phyloP scores from a whole-genome alignment of 371 early-diverging fungal species.

The Mortierella sp. region DNA sequence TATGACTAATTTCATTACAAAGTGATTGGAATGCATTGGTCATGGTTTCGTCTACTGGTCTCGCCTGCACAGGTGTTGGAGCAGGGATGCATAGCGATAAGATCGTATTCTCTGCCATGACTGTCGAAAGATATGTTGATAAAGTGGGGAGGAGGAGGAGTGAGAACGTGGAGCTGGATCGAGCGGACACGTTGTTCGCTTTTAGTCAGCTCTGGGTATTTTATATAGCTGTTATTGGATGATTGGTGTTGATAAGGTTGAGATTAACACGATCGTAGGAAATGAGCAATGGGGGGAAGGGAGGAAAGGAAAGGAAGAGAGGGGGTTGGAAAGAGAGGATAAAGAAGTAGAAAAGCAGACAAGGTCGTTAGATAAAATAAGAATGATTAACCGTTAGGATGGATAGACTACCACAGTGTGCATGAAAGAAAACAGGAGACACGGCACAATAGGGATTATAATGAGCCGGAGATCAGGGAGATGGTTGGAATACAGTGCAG shows the following conservation, averaged over 20 bases:
- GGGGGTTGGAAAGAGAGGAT: not conserved
- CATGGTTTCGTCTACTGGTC: slow-evolving; percentile 41
- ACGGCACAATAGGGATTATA: too few relatives aligned
- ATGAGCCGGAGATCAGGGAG: too few relatives aligned
- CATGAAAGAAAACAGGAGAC: too few relatives aligned
- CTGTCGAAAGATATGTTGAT: not conserved
- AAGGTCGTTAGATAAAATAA: not conserved
- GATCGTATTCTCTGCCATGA: slow-evolving; percentile 55
- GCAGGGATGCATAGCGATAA: slow-evolving; percentile 52
- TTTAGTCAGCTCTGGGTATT: slow-evolving; percentile 1
- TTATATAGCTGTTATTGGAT: not conserved
- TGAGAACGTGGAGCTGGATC: slow-evolving; percentile 3
- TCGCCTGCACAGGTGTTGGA: slow-evolving; percentile 47
- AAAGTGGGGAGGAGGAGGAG: not conserved
- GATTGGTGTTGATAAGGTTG: not conserved
- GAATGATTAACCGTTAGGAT: too few relatives aligned
- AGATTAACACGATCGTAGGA: not conserved
- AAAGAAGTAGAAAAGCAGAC: not conserved
- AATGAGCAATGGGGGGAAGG: not conserved
- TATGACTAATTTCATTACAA: slow-evolving; percentile 33
- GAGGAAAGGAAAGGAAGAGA: not conserved
- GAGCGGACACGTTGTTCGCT: slow-evolving; percentile 1
- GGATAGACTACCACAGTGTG: too few relatives aligned
- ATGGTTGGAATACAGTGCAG: too few relatives aligned
- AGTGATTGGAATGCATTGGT: slow-evolving; percentile 42